Conservation (phyloP, 192 early-diverging fungal genomes). For the Backusella morwellensis region DNA sequence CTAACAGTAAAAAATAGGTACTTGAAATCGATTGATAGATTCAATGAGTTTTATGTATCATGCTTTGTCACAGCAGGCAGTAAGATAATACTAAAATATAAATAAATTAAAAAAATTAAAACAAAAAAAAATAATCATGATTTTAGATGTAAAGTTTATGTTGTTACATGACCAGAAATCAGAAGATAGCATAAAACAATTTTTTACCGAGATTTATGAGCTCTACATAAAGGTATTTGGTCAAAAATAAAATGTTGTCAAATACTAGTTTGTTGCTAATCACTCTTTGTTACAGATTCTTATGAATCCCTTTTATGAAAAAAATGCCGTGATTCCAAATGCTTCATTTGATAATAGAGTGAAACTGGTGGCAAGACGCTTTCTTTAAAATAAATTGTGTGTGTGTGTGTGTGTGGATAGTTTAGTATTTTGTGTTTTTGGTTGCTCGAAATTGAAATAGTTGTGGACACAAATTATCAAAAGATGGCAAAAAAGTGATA, state of each 20-base stretch:
- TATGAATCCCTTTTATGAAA: conserved; percentile 90
- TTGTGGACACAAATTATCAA: not conserved
- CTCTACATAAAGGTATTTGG: conserved; percentile 77
- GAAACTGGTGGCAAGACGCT: conserved; percentile 67
- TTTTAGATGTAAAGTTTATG: conserved; percentile 71
- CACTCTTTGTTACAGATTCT: conserved; percentile 50
- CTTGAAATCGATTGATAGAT: conserved; percentile 90
- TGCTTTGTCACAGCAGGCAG: conserved; percentile 90
- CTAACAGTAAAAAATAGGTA: conserved; percentile 57
- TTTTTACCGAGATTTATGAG: conserved; percentile 84
- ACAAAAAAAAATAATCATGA: too few species aligned
- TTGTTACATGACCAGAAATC: conserved; percentile 78
- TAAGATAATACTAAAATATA: conserved; percentile 25
- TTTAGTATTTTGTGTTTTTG: not conserved
- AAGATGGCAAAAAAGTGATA: not conserved
- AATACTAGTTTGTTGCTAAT: not conserved
- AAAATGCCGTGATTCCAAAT: conserved; percentile 78
- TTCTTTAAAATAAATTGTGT: conserved; percentile 47
- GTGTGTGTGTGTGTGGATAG: not conserved
- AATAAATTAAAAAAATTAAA: not conserved
- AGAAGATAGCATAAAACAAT: conserved; percentile 75
- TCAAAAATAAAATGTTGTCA: not conserved
- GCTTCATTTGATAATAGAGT: conserved; percentile 82
- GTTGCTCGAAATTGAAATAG: not conserved
- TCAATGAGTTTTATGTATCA: conserved; percentile 92